Evolutionary conservation across 78 protist genomes (phyloP), one percentile per base, ranked within the genome.

Genomic region (Dictyostelium capitatum): DNA sequence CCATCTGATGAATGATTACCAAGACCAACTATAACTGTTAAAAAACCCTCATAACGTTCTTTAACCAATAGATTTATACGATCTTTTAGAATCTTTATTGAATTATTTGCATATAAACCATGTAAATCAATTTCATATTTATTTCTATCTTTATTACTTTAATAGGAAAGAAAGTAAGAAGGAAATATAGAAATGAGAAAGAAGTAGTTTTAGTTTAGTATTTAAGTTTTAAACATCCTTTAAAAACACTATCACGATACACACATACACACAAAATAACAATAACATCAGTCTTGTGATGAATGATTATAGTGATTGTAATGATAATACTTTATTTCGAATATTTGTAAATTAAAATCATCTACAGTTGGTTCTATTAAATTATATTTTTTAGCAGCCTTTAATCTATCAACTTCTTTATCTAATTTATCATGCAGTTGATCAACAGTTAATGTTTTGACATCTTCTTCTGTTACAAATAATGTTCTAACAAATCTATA

Each of bases 61-160:
- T n/a, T 46, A 3, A 28, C n/a, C 8, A 72, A 72, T 9, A 5
- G 28, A 11, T 32, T 41, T 12, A 72, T 72, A 41, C 79, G 19
- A 8, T 46, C 50, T 11, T 41, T 72, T 46, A 72, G n/a, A 19
- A n/a, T 20, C 9, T 5, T 10, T 41, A 72, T 28, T n/a, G 79
- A 20, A 28, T 72, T 1, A 14, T 32, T 30, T 43, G 54, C 1
- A 72, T 28, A 72, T 43, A 72, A 46, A 2, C 79, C 79, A 72
- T 72, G 79, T n/a, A 72, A 28, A n/a, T 72, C 79, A 20, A 72
- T 72, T 72, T 51, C 43, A 72, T 72, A 72, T 72, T 72, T 72
- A 72, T 72, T 10, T n/a, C 19, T 72, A 72, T n/a, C 32, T n/a
- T 46, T 30, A 72, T 72, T 72, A 72, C 79, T 41, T 14, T n/a